Evolutionary conservation across 2,329 filamentous ascomycete species (phyloP).

Genomic region (Xylariaceae sp.): DNA sequence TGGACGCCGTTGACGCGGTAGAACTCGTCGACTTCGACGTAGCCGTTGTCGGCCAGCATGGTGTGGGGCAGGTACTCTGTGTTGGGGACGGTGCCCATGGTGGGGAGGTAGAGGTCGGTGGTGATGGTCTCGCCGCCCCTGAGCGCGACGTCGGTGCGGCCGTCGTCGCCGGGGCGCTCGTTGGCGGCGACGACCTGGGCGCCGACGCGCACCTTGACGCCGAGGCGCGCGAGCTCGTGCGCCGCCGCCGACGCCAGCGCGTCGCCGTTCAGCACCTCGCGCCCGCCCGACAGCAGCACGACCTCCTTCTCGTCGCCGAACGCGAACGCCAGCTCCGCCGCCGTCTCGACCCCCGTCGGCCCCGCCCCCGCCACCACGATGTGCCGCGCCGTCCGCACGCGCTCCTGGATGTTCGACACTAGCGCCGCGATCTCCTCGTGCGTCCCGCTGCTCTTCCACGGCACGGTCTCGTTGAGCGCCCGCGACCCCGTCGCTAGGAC

Average conservation of each 20-base stretch:
- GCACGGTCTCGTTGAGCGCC: constrained; percentile 43
- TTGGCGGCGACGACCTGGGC: constrained; percentile 44
- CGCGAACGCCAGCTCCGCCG: constrained; percentile 57
- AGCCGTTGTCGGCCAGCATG: constrained; percentile 48
- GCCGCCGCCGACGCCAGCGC: constrained; percentile 45
- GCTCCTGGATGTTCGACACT: constrained; percentile 45
- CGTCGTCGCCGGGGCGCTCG: constrained; percentile 45
- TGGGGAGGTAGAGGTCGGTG: constrained; percentile 61
- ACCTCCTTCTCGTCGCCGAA: constrained; percentile 53
- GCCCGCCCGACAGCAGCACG: constrained; percentile 48
- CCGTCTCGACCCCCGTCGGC: constrained; percentile 57
- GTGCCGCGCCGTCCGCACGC: constrained; percentile 49
- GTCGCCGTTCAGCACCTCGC: constrained; percentile 49
- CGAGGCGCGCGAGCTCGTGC: constrained; percentile 55
- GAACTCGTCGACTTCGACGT: constrained; percentile 54
- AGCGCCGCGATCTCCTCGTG: constrained; percentile 47
- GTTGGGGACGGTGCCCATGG: constrained; percentile 59
- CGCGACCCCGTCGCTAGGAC: constrained; percentile 60
- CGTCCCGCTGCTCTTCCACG: constrained; percentile 56
- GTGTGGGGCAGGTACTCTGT: constrained; percentile 52
- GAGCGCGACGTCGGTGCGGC: constrained; percentile 53
- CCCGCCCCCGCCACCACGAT: constrained; percentile 62
- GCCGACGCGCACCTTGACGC: constrained; percentile 50
- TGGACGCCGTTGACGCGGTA: constrained; percentile 49
- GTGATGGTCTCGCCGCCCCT: constrained; percentile 49